Evolutionary conservation across 345 rosid genomes (phyloP).

Genomic region (Eucalyptus sp.): DNA sequence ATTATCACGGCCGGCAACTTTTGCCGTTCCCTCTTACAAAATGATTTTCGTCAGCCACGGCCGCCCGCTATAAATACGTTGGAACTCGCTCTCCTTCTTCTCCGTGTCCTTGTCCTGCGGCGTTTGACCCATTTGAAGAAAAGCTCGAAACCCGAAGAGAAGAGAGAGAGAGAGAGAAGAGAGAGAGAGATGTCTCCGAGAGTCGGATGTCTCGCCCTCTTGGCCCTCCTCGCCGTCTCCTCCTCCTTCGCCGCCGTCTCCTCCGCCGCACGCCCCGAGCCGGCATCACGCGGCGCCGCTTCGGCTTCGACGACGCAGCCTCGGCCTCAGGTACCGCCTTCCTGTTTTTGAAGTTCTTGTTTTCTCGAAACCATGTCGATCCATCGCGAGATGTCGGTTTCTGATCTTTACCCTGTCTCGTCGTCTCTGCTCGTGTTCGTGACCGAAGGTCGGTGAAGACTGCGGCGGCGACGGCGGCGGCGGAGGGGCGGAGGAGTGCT

Average conservation of each 20-base stretch:
- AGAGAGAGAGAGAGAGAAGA: not conserved
- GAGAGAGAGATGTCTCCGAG: not conserved
- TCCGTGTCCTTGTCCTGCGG: not conserved
- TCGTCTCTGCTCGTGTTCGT: not conserved
- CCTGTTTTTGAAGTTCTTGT: rapidly evolving
- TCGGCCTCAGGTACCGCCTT: not conserved
- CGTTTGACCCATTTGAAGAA: not conserved
- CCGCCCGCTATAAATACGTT: not conserved
- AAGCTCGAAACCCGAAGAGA: not conserved
- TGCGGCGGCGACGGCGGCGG: not conserved
- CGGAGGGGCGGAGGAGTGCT: not conserved
- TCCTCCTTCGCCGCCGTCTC: not conserved
- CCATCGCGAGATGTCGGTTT: not conserved
- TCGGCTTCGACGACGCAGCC: not conserved
- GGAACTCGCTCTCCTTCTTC: not conserved
- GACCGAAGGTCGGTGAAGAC: not conserved
- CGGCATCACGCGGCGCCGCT: not conserved
- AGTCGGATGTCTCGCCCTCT: not conserved
- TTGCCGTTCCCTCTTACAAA: not conserved
- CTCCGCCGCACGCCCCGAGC: not conserved
- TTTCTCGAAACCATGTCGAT: not conserved
- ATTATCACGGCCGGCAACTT: no score
- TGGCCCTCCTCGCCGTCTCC: not conserved
- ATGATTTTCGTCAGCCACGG: not conserved
- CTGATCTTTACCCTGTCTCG: not conserved